A percentile compares a stretch with the other conserved stretches of the same genome.
Evolutionary conservation across 345 rosid genomes (phyloP).

Genomic region (Streptanthus diversifolius): DNA sequence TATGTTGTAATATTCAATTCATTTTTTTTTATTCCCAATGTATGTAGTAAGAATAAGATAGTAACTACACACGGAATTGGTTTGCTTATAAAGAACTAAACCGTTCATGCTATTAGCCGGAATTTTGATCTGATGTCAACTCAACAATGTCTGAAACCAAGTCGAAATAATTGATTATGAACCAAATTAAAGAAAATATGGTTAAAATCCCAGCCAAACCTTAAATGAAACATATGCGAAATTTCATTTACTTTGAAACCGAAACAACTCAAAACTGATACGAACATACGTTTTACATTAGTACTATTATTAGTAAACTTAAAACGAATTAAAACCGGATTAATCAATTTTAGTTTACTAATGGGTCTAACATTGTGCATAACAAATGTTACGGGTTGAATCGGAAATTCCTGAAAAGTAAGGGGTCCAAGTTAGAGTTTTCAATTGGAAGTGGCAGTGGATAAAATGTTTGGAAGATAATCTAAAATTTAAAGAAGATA

Average conservation of each 20-base stretch:
- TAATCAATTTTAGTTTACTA: background rate
- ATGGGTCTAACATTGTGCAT: accelerated
- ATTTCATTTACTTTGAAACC: background rate
- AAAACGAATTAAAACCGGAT: background rate
- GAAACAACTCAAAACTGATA: background rate
- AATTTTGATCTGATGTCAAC: background rate
- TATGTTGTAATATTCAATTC: conserved; percentile 23
- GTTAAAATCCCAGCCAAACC: background rate
- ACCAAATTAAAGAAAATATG: background rate
- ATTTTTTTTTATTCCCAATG: background rate
- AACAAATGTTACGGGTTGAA: background rate
- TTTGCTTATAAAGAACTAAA: background rate
- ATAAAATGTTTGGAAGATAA: too few species aligned
- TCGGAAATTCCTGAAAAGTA: background rate
- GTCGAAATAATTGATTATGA: background rate
- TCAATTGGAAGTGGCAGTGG: conserved; percentile 18
- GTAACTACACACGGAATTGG: background rate
- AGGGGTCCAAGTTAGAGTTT: background rate
- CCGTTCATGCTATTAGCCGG: background rate
- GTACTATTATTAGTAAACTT: background rate
- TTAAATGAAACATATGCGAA: background rate
- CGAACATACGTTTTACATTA: background rate
- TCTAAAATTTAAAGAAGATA: too few species aligned
- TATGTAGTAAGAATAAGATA: background rate
- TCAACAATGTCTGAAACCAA: background rate